Conservation (phyloP, 257 asterid genomes). For the Solanum lignicaule region DNA sequence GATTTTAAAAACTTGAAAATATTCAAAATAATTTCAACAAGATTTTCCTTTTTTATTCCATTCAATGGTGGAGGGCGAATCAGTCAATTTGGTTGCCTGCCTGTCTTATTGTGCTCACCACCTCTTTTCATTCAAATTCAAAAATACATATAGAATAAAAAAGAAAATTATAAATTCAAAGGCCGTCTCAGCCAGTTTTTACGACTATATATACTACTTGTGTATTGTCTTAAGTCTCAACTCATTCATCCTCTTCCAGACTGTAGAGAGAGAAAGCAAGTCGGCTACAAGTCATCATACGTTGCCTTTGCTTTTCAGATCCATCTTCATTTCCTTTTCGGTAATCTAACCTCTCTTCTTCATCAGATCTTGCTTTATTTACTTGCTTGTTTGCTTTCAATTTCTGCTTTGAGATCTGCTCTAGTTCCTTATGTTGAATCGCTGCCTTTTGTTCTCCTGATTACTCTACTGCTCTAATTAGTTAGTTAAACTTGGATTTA, state of each 20-base stretch:
- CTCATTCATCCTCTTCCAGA: background rate
- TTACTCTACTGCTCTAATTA: background rate
- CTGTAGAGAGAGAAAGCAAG: background rate
- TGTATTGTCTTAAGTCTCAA: background rate
- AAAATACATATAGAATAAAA: background rate
- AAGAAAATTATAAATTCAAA: background rate
- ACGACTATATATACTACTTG: background rate
- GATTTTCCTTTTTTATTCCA: background rate
- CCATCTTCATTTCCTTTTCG: background rate
- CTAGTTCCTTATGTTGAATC: background rate
- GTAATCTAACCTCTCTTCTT: background rate
- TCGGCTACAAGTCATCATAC: background rate
- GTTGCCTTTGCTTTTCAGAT: background rate
- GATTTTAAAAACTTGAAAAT: too few species aligned
- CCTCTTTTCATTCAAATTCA: background rate
- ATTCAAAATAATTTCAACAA: background rate
- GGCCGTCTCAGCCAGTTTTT: background rate
- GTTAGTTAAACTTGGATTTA: background rate
- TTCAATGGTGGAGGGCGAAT: background rate
- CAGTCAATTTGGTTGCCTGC: background rate
- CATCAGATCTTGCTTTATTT: background rate
- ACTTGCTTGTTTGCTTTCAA: background rate
- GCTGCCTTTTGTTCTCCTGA: background rate
- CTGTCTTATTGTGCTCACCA: background rate
- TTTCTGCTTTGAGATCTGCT: background rate